Conservation (phyloP, 768 basidiomycete species). For the Agrocybe praecox region DNA sequence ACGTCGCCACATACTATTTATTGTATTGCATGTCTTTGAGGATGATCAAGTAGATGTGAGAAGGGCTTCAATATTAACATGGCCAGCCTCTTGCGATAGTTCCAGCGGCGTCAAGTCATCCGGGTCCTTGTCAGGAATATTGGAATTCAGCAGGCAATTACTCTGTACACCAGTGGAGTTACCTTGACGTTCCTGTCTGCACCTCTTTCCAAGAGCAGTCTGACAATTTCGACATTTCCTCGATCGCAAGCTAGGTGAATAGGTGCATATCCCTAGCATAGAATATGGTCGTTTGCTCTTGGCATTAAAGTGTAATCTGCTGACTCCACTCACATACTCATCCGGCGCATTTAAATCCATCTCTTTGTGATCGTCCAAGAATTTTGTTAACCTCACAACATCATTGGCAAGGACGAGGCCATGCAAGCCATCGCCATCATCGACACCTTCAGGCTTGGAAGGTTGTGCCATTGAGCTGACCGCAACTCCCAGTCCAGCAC, state of each 20-base stretch:
- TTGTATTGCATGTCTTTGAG: slow-evolving; percentile 10
- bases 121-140: slow-evolving; percentile 50
- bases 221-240: slow-evolving; percentile 61
- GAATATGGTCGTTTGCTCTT: slow-evolving; percentile 1
- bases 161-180: not conserved
- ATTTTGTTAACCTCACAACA: slow-evolving; percentile 39
- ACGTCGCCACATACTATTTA: not conserved
- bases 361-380: slow-evolving; percentile 43
- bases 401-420: slow-evolving; percentile 65
- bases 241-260: slow-evolving; percentile 88
- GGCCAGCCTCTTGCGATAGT: slow-evolving; percentile 61
- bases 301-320: not conserved
- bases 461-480: slow-evolving; percentile 63
- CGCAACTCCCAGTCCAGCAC: slow-evolving; percentile 55
- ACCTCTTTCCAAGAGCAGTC: slow-evolving; percentile 60
- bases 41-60: slow-evolving; percentile 22
- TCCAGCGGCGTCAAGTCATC: slow-evolving; percentile 65
- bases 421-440: slow-evolving; percentile 50
- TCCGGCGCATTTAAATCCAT: slow-evolving; percentile 63
- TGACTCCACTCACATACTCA: slow-evolving; percentile 61
- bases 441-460: slow-evolving; percentile 10
- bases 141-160: not conserved
- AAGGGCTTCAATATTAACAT: slow-evolving; percentile 50
- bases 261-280: slow-evolving; percentile 78
- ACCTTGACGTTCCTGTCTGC: slow-evolving; percentile 72